Conservation (phyloP, 306 rosid genomes). For the Lithocarpus polystachyus region DNA sequence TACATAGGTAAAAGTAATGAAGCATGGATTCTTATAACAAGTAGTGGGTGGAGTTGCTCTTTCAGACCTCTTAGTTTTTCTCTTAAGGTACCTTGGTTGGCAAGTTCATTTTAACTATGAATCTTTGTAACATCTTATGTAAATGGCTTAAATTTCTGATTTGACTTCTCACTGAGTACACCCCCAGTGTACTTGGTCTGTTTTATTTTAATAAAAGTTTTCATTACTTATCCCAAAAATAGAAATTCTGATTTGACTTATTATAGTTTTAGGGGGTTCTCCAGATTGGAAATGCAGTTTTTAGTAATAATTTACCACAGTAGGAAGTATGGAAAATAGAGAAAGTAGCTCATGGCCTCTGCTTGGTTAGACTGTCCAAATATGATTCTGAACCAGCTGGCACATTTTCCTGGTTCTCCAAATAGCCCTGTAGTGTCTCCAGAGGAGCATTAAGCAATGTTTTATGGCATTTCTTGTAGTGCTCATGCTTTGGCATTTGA, state of each 20-base stretch:
- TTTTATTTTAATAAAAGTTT: no score
- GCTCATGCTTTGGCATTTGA: conserved; percentile 8
- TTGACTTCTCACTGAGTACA: neutral
- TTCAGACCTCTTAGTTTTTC: neutral
- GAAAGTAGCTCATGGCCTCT: neutral
- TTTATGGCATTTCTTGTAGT: neutral
- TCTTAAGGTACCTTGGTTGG: neutral
- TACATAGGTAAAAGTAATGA: neutral
- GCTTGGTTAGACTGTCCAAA: neutral
- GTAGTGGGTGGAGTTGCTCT: conserved; percentile 2
- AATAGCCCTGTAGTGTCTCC: neutral
- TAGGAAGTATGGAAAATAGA: neutral
- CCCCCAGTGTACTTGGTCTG: no score
- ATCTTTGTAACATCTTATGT: neutral
- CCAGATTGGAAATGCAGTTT: neutral
- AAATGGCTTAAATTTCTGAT: neutral
- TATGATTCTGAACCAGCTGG: neutral
- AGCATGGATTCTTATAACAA: conserved; percentile 5
- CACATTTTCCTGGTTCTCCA: neutral
- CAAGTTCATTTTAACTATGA: neutral
- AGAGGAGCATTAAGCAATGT: neutral
- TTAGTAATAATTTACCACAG: neutral
- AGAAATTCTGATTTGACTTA: neutral
- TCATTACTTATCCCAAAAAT: neutral
- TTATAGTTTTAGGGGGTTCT: neutral